phyloP scores from a whole-genome alignment of 768 basidiomycete species.

The Lactarius quietus region DNA sequence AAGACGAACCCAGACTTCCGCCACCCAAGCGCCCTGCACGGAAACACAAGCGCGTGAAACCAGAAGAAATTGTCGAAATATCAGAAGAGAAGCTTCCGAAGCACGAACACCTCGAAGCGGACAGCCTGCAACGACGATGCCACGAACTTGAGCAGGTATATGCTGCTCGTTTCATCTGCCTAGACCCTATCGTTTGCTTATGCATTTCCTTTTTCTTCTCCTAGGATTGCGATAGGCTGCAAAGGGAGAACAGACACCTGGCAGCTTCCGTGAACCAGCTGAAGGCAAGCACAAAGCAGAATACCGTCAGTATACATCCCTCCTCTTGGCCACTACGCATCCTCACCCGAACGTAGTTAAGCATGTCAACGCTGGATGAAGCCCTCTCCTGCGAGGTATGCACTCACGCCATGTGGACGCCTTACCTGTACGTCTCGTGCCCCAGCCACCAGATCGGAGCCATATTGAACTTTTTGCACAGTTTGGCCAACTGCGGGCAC shows the following conservation, averaged over 20 bases:
- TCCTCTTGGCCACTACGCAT: background rate
- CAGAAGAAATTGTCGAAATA: conserved; percentile 13
- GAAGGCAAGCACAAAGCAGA: conserved; percentile 17
- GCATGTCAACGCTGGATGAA: conserved; percentile 43
- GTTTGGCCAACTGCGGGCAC: conserved; percentile 63
- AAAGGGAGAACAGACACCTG: conserved; percentile 9
- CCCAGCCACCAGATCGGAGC: background rate
- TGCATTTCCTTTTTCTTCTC: background rate
- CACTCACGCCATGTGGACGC: conserved; percentile 58
- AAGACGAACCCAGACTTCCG: conserved; percentile 4
- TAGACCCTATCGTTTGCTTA: background rate
- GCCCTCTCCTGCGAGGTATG: conserved; percentile 63
- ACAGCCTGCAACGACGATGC: conserved; percentile 7
- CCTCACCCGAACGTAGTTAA: conserved; percentile 12
- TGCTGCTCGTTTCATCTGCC: background rate
- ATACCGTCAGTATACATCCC: conserved; percentile 8
- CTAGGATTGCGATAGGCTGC: conserved; percentile 15
- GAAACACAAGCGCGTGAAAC: conserved; percentile 6
- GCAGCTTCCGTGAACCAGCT: conserved; percentile 4
- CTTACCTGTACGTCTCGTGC: conserved; percentile 50
- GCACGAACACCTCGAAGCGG: conserved; percentile 14
- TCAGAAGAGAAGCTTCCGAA: conserved; percentile 9
- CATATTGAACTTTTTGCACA: conserved; percentile 30
- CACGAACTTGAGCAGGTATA: conserved; percentile 16
- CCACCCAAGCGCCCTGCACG: conserved; percentile 2